Conservation (phyloP, 495 filamentous ascomycete species). For the Clavariopsis aquatica region DNA sequence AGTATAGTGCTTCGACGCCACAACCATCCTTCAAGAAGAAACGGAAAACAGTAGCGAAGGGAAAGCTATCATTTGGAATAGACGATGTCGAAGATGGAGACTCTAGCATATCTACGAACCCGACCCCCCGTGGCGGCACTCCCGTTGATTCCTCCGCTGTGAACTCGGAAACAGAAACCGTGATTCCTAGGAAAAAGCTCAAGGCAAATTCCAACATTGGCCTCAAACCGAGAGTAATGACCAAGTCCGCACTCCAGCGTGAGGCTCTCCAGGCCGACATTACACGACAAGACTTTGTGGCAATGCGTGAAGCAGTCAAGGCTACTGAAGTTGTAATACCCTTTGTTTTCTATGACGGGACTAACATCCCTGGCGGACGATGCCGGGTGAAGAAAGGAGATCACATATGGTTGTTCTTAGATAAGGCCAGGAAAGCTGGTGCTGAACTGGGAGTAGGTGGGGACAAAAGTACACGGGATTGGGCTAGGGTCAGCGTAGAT, state of each 20-base stretch:
- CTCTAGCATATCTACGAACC: conserved; percentile 18
- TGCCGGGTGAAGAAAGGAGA: conserved; percentile 92
- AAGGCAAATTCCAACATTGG: conserved; percentile 67
- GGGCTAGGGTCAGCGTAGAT: conserved; percentile 93
- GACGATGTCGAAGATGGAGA: conserved; percentile 57
- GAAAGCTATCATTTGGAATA: conserved; percentile 68
- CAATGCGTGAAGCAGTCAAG: conserved; percentile 83
- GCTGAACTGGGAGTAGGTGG: conserved; percentile 75
- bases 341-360: conserved; percentile 98
- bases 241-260: conserved; percentile 77
- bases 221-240: conserved; percentile 75
- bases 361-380: conserved; percentile 80
- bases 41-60: conserved; percentile 61
- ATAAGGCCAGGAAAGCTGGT: conserved; percentile 84
- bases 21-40: conserved; percentile 64
- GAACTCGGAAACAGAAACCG: conserved; percentile 48
- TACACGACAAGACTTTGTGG: conserved; percentile 80
- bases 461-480: conserved; percentile 69
- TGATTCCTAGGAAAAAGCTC: conserved; percentile 53
- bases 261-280: conserved; percentile 82
- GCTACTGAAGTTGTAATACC: conserved; percentile 86
- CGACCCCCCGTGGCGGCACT: conserved; percentile 35
- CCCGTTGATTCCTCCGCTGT: conserved; percentile 39
- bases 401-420: conserved; percentile 84
- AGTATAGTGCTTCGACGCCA: conserved; percentile 53